These are phyloP conservation scores for Lactarius evosmus DNA, from an alignment of 768 basidiomycete species.

Conservation along the genomic window DNA sequence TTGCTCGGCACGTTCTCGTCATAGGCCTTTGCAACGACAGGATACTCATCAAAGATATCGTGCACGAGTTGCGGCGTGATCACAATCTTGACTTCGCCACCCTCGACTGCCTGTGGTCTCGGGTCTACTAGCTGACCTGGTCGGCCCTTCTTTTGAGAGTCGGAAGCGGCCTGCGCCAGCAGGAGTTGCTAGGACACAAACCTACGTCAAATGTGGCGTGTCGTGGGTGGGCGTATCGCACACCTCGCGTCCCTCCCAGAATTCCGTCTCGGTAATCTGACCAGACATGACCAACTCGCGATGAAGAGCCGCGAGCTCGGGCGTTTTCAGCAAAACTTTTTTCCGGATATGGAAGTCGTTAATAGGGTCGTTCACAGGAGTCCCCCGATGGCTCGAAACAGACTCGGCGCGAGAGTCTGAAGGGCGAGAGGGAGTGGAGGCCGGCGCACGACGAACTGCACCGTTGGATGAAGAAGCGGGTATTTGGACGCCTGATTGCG, in stretches of 20 bases:
- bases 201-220: constrained; percentile 31
- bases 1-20: constrained; percentile 87
- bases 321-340: constrained; percentile 71
- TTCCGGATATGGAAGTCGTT: constrained; percentile 73
- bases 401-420: constrained; percentile 62
- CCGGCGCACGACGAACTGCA: constrained; percentile 29
- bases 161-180: constrained; percentile 68
- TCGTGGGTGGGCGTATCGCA: constrained; percentile 26
- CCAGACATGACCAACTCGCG: constrained; percentile 82
- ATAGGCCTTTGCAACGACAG: constrained; percentile 89
- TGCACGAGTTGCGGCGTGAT: constrained; percentile 89
- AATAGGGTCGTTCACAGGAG: constrained; percentile 59
- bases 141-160: constrained; percentile 75
- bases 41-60: constrained; percentile 98
- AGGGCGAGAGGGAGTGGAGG: constrained; percentile 41
- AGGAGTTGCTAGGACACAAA: constrained; percentile 57
- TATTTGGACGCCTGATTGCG: constrained; percentile 26
- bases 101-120: constrained; percentile 77
- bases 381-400: constrained; percentile 49
- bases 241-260: constrained; percentile 97
- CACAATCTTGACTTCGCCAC: constrained; percentile 83
- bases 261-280: constrained; percentile 88
- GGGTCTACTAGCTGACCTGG: constrained; percentile 85
- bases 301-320: constrained; percentile 78
- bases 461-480: constrained; percentile 31